phyloP scores from a whole-genome alignment of 441 rosid species.

The Capsella rubella region DNA sequence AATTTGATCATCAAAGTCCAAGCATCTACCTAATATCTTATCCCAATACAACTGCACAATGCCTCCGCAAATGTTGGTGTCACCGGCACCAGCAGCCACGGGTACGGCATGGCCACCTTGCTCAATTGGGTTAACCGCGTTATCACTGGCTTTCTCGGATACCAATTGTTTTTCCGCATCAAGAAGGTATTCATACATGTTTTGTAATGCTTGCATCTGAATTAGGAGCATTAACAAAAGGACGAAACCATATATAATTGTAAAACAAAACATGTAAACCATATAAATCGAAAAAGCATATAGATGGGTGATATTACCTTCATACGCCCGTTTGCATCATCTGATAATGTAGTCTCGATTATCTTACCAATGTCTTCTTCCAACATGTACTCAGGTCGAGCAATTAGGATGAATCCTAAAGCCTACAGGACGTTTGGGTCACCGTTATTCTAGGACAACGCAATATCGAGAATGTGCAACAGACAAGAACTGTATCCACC shows the following conservation, averaged over 20 bases:
- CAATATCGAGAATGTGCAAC: slow-evolving; percentile 30
- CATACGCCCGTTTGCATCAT: slow-evolving; percentile 77
- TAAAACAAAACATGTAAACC: slow-evolving; percentile 26
- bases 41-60: slow-evolving; percentile 98
- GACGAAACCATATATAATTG: slow-evolving; percentile 40
- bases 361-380: slow-evolving; percentile 92
- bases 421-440: slow-evolving; percentile 65
- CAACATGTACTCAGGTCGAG: slow-evolving; percentile 97
- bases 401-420: slow-evolving; percentile 93
- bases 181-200: slow-evolving; percentile 94
- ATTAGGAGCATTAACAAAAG: slow-evolving; percentile 41
- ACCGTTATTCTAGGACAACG: slow-evolving; percentile 32
- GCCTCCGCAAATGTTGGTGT: slow-evolving; percentile 98
- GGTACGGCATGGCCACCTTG: slow-evolving; percentile 79
- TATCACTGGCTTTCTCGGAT: slow-evolving; percentile 61
- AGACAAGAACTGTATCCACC: slow-evolving; percentile 35
- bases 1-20: slow-evolving; percentile 88
- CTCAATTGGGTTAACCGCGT: slow-evolving; percentile 48
- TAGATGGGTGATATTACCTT: slow-evolving; percentile 62
- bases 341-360: slow-evolving; percentile 80
- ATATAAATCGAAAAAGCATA: slow-evolving; percentile 20
- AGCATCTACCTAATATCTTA: slow-evolving; percentile 84
- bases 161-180: slow-evolving; percentile 97
- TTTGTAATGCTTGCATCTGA: slow-evolving; percentile 97
- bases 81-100: slow-evolving; percentile 99